Evolutionary conservation across 805 yeast genomes (phyloP).

Genomic region (Spathaspora boniae): DNA sequence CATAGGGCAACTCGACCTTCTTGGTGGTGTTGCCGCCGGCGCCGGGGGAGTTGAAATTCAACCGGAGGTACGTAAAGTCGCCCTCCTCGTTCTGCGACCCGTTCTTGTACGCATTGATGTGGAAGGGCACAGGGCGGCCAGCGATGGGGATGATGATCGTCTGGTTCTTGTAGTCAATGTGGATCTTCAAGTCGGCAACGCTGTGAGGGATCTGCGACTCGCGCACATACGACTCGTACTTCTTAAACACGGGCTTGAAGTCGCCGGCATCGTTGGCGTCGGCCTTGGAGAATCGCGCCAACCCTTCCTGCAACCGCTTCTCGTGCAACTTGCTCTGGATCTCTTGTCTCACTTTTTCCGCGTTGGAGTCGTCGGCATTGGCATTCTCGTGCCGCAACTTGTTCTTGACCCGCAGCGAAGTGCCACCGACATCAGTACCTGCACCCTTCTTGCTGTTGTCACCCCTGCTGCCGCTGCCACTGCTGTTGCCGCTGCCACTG

Average conservation of each 20-base stretch:
- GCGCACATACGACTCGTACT: conserved; percentile 90
- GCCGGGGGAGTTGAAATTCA: conserved; percentile 93
- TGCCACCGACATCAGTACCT: conserved; percentile 21
- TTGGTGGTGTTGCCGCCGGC: conserved; percentile 65
- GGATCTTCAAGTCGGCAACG: conserved; percentile 80
- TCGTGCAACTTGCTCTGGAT: conserved; percentile 82
- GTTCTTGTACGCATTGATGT: conserved; percentile 87
- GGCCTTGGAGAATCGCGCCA: conserved; percentile 74
- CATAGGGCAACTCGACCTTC: conserved; percentile 84
- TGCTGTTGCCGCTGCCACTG: no score
- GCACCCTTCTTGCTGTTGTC: conserved; percentile 50
- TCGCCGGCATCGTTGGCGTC: conserved; percentile 66
- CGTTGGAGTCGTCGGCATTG: conserved; percentile 63
- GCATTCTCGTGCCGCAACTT: conserved; percentile 76
- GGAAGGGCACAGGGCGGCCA: conserved; percentile 98
- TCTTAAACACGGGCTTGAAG: conserved; percentile 72
- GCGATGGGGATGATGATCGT: conserved; percentile 86
- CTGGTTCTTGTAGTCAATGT: conserved; percentile 83
- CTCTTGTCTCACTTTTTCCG: conserved; percentile 76
- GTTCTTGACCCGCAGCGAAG: conserved; percentile 69
- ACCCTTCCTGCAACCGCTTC: conserved; percentile 82
- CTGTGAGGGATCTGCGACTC: conserved; percentile 86
- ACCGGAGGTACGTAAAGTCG: conserved; percentile 83
- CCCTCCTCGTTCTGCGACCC: conserved; percentile 97
- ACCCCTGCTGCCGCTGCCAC: no score